A percentile compares a stretch with the other conserved stretches of the same genome.
Conservation (phyloP, 2,329 filamentous ascomycete genomes). For the Penicillium sp. region DNA sequence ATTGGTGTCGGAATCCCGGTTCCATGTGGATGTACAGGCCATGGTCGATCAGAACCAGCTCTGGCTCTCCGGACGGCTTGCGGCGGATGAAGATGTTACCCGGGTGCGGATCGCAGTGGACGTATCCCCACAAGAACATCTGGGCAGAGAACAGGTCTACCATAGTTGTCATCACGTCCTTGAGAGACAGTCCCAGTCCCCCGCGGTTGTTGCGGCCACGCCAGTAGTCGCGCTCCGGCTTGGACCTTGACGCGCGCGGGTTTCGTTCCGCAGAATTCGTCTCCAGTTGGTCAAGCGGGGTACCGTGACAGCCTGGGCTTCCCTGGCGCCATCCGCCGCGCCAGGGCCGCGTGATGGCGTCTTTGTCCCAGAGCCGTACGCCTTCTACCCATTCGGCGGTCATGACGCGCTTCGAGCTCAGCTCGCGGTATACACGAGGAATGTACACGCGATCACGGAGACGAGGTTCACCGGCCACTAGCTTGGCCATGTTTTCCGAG, state of each 20-base stretch:
- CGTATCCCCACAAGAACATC: constrained; percentile 94
- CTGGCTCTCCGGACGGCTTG: constrained; percentile 73
- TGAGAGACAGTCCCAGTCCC: constrained; percentile 76
- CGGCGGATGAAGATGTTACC: constrained; percentile 96
- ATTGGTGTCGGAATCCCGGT: constrained; percentile 78
- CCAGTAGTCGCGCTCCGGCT: constrained; percentile 79
- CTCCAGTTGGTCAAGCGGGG: constrained; percentile 55
- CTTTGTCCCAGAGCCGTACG: constrained; percentile 87
- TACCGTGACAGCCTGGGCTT: constrained; percentile 73
- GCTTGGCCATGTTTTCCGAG: constrained; percentile 73
- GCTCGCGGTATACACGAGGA: constrained; percentile 76
- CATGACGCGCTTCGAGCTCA: constrained; percentile 79
- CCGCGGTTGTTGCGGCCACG: constrained; percentile 68
- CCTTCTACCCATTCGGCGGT: constrained; percentile 98
- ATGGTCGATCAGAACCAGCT: constrained; percentile 95
- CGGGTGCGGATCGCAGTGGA: constrained; percentile 96
- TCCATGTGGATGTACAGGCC: constrained; percentile 93
- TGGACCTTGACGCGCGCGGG: constrained; percentile 55
- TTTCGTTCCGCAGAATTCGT: constrained; percentile 42
- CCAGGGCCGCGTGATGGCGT: constrained; percentile 74
- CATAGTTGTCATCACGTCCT: constrained; percentile 94
- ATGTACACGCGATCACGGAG: constrained; percentile 82
- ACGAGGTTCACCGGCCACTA: constrained; percentile 72
- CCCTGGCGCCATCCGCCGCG: constrained; percentile 71
- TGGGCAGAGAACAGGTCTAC: constrained; percentile 94